These are phyloP conservation scores for Lophiotrema nucula DNA, from an alignment of 495 filamentous ascomycete species.

Conservation along the genomic window DNA sequence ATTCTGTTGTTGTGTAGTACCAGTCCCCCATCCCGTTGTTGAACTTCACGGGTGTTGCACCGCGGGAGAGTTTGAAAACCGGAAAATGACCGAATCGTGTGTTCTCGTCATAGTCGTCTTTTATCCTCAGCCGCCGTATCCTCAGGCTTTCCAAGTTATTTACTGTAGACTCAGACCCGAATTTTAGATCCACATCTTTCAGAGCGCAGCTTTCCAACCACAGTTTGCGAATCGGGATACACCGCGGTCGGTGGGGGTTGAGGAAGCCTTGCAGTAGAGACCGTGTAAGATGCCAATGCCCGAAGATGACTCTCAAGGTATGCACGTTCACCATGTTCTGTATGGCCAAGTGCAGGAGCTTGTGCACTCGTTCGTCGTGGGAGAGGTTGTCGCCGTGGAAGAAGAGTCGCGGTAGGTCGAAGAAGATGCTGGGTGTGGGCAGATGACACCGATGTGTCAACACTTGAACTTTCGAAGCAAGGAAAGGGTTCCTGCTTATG, in stretches of 20 bases:
- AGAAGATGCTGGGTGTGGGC: conserved; percentile 37
- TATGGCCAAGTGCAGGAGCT: conserved; percentile 34
- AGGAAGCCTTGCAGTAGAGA: conserved; percentile 36
- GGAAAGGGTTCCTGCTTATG: conserved; percentile 25
- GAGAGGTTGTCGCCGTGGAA: conserved; percentile 36
- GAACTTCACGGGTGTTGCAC: not conserved
- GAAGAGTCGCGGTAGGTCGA: conserved; percentile 34
- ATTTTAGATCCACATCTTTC: conserved; percentile 13
- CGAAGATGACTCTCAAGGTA: conserved; percentile 38
- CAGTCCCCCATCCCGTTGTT: conserved; percentile 20
- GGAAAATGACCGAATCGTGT: not conserved
- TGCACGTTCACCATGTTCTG: conserved; percentile 36
- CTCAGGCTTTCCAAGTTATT: conserved; percentile 36
- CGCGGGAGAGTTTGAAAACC: conserved; percentile 19
- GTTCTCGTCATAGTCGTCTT: not conserved
- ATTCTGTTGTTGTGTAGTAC: conserved; percentile 6
- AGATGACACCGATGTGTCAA: conserved; percentile 39
- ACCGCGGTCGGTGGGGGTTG: conserved; percentile 19
- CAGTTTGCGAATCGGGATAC: conserved; percentile 33
- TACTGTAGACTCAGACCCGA: not conserved
- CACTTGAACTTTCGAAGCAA: conserved; percentile 35
- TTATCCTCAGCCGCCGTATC: conserved; percentile 30
- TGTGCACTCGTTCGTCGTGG: conserved; percentile 25
- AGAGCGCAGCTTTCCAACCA: conserved; percentile 42
- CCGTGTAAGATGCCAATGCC: conserved; percentile 36